Evolutionary conservation across 192 early-diverging fungal species (phyloP), one percentile per base, ranked within the genome.

Genomic region (Pilaira anomala): DNA sequence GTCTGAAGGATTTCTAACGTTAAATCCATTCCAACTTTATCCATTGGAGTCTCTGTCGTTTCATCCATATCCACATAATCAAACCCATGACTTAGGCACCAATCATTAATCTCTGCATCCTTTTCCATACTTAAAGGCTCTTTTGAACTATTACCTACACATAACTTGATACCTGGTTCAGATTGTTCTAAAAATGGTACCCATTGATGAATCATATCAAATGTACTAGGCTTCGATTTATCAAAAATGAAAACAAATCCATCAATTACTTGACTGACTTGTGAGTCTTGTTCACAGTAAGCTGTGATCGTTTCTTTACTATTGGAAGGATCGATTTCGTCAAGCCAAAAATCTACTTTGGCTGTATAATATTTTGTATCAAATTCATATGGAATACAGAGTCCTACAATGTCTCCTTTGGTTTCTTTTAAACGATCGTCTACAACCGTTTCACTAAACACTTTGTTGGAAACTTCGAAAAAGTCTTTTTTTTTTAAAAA

Each of bases 321-420:
- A 7, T 75, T 72, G 0, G 64, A 58, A 11, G 63, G 39, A 3
- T 75, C 64, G 1, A 76, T 76, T 60, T 81, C 79, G 57, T 89
- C 86, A 22, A 88, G 55, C 86, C 86, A 87, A 73, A 87, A 80
- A 39, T 76, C 79, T 4, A 88, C 76, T 7, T 80, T 48, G 12
- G 87, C 86, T 3, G 75, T 78, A 63, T 88, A 90, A 70, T 90
- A 90, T 52, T 87, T 88, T 28, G 82, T 90, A 19, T 80, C 67
- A 30, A 90, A 76, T 1, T 54, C 76, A 73, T 78, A 83, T 22
- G 84, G 84, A 46, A 81, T 72, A 28, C 60, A 75, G 2, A 73
- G 55, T 12, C 80, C 80, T 13, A 76, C 36, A 24, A 74, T 45
- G 63, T 72, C 33, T 63, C 65, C 21, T 46, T 30, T 11, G 41